Evolutionary conservation across 2,329 filamentous ascomycete species (phyloP), one percentile per base, ranked within the genome.

Genomic region (Diplocarpon mali): DNA sequence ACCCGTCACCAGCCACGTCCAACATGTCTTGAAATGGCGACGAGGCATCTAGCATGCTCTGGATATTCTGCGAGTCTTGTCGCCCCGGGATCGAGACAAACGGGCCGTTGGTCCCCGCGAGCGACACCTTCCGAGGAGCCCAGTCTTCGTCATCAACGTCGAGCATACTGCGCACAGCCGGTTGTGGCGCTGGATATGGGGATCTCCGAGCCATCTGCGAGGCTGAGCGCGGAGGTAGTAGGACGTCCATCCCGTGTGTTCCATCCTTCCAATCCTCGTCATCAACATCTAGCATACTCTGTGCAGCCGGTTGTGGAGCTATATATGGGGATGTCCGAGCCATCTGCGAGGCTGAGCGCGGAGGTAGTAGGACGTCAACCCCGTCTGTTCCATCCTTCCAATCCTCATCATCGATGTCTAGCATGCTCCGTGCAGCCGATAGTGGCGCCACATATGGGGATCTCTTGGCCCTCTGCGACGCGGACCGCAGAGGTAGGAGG

Each of bases 371-470:
- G 20, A 24, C 3, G 20, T 24, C 20, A 24, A 4, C 7, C 20
- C 20, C 20, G 7, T 24, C 20, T 24, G 20, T 24, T 24, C 20
- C 20, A 24, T 24, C 20, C 20, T 24, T 24, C 30, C 14, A 30
- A 16, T 37, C 36, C 31, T 37, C 67, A 47, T 50, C 30, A 14
- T 32, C 51, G 35, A 57, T 44, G 40, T 58, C 69, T 46, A 73
- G 68, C 58, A 71, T 78, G 62, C 77, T 85, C 53, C 81, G 73
- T 43, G 83, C 74, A 9, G 82, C 80, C 17, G 83, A 84, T 42
- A 71, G 74, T 37, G 79, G 75, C 32, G 28, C 17, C 12, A 27
- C 7, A 24, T 24, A 24, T 24, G 20, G 20, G 20, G 20, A 24
- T 24, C 20, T 24, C 20, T 9, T 12, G 3, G n/a, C 30, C 30